Base-by-base conservation (phyloP, 1,284 basidiomycete species). In the Anthracocystis walkeri region DNA sequence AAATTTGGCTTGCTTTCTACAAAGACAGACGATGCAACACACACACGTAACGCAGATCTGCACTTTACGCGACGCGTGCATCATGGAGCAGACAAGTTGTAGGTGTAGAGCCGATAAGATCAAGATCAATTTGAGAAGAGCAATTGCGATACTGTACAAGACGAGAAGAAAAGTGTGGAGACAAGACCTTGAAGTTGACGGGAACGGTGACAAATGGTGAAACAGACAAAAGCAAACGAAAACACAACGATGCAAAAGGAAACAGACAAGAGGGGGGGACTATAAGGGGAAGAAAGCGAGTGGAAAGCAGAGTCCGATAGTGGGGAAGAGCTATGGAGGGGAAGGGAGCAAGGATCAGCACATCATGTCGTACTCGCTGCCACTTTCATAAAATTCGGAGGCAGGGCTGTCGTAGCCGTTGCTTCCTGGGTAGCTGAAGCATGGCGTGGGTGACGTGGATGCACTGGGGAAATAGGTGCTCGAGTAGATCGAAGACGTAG, bases 341-440 rank as follows among this genome's bases (percentile, higher is more conserved):
- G 8, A n/a, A 12, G 27, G 46, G 18, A 4, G 6, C 14, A 3
- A 1, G 31, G n/a, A 44, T 63, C 46, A 77, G 58, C 69, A 68
- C 2, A 77, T 49, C 62, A 77, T 65, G 45, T 84, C 82, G 48
- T 82, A 84, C 65, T 84, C 83, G 65, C 78, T 81, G 23, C 83
- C 83, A 55, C 80, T 81, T 45, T 84, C 82, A 64, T 80, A 82
- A 62, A 83, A 78, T 29, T 82, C 83, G 5, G 66, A 71, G 3
- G 69, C 72, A 8, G 83, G 82, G 33, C 75, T 73, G 54, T 84
- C 82, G 54, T 80, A 78, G 20, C 78, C 82, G 50, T 66, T 79
- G 68, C 71, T 53, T 21, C 66, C 68, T 3, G 68, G 62, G 29
- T 65, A 74, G 58, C 62, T 57, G 23, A 56, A 44, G 44, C 57